phyloP scores from a whole-genome alignment of 2,329 filamentous ascomycete species.

The Penicillium frequentans region DNA sequence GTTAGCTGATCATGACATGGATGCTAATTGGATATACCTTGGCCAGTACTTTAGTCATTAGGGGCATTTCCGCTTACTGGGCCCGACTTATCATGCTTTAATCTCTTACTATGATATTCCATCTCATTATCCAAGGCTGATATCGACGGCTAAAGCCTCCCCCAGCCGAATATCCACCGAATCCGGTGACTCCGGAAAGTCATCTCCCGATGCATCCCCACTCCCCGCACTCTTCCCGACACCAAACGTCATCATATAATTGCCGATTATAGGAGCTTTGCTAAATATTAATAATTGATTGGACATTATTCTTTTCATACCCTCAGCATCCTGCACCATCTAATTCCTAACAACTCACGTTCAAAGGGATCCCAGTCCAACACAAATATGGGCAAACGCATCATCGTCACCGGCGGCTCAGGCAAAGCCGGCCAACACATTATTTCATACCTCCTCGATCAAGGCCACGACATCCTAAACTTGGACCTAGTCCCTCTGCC shows the following conservation, averaged over 20 bases:
- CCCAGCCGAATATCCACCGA: background rate
- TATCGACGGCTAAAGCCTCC: background rate
- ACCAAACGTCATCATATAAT: background rate
- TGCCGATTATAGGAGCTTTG: background rate
- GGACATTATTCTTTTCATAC: background rate
- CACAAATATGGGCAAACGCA: conserved; percentile 36
- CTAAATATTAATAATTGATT: background rate
- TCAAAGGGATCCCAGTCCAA: background rate
- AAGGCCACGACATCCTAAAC: conserved; percentile 56
- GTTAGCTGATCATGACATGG: background rate
- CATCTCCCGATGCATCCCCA: background rate
- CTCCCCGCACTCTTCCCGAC: background rate
- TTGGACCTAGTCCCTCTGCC: conserved; percentile 52
- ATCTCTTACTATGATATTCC: background rate
- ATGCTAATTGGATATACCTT: background rate
- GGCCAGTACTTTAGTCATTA: too few relatives aligned
- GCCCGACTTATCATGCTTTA: too few relatives aligned
- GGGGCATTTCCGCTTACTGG: too few relatives aligned
- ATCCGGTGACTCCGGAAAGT: background rate
- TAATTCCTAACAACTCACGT: background rate
- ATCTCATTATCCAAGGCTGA: background rate
- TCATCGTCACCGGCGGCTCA: conserved; percentile 57
- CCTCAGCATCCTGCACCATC: background rate
- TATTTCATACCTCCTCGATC: conserved; percentile 53
- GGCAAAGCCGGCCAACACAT: conserved; percentile 58